Conservation (phyloP, 140 eudicot genomes). For the Senecio squalidus region DNA sequence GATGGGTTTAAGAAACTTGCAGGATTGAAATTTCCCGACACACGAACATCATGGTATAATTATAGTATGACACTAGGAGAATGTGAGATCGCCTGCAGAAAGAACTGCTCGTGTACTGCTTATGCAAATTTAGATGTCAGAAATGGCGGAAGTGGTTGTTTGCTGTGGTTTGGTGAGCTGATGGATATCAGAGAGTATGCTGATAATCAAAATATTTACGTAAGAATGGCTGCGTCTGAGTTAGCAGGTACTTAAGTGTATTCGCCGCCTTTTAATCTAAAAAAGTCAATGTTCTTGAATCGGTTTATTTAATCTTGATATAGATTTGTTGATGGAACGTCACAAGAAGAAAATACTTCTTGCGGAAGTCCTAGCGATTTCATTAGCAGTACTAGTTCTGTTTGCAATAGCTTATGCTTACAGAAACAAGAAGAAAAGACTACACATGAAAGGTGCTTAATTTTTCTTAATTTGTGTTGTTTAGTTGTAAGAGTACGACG, state of each 20-base stretch:
- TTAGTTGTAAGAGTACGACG: too few species aligned
- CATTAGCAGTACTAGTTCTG: not conserved
- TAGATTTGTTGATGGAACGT: not conserved
- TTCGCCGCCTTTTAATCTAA: too few species aligned
- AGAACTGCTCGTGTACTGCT: conserved; percentile 13
- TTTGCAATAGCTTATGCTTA: not conserved
- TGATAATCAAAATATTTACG: conserved; percentile 10
- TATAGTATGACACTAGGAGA: conserved; percentile 30
- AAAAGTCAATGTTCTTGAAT: not conserved
- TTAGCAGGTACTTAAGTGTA: not conserved
- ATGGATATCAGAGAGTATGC: conserved; percentile 18
- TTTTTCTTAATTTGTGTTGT: too few species aligned
- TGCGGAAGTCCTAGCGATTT: not conserved
- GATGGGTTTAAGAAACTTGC: conserved; percentile 28
- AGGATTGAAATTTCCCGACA: conserved; percentile 40
- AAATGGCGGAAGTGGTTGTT: conserved; percentile 28
- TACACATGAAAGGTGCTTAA: not conserved
- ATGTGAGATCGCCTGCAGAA: conserved; percentile 24
- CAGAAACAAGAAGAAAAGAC: conserved; percentile 3
- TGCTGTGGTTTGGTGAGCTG: conserved; percentile 24
- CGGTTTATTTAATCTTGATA: too few species aligned
- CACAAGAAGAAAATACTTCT: not conserved
- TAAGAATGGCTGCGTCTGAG: conserved; percentile 22
- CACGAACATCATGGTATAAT: conserved; percentile 24
- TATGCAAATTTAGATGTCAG: conserved; percentile 21